Evolutionary conservation across 805 yeast genomes (phyloP).

Genomic region (Candida boleticola): DNA sequence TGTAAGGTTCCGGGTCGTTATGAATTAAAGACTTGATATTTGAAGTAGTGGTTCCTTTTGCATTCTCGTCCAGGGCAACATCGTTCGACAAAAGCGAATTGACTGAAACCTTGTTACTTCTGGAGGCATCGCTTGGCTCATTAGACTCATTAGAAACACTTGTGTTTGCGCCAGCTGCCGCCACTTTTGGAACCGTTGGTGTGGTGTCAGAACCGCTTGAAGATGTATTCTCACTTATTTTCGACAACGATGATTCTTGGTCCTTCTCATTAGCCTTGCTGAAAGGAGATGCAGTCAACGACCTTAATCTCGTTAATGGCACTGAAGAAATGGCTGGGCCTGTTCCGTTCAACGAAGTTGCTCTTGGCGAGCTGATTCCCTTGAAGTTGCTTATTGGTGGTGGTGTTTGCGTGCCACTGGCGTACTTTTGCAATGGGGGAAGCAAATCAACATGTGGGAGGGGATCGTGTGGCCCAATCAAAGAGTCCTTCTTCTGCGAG

Average conservation of each 20-base stretch:
- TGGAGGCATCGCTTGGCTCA: background rate
- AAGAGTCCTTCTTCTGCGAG: constrained; percentile 12
- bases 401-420: background rate
- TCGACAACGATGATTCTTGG: background rate
- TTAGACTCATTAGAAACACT: background rate
- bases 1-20: background rate
- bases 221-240: background rate
- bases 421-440: background rate
- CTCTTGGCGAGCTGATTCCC: background rate
- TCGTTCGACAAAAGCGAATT: constrained; percentile 2
- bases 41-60: background rate
- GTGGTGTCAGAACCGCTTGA: background rate
- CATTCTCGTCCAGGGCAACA: background rate
- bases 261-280: constrained; percentile 1
- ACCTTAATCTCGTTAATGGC: background rate
- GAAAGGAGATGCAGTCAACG: background rate
- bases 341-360: background rate
- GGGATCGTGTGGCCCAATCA: constrained; percentile 19
- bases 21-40: constrained; percentile 1
- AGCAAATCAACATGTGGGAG: constrained; percentile 1
- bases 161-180: background rate
- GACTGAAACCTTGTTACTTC: background rate
- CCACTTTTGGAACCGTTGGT: background rate
- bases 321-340: background rate
- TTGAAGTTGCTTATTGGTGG: background rate